Evolutionary conservation across 2,329 filamentous ascomycete genomes (phyloP).

Genomic region (Daldinia sp.): DNA sequence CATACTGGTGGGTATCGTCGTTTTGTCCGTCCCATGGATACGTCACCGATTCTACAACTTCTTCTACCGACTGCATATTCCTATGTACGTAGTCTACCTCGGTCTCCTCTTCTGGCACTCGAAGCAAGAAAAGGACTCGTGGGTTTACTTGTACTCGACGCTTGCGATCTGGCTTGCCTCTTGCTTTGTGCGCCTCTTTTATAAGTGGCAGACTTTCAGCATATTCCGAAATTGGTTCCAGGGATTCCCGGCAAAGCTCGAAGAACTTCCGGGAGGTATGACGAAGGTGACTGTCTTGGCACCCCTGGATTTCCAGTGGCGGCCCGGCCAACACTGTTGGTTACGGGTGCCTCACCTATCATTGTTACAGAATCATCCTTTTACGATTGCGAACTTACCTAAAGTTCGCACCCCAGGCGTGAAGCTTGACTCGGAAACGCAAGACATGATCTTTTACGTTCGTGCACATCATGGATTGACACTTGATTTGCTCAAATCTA

Average conservation of each 20-base stretch:
- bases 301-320: conserved; percentile 27
- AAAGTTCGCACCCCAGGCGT: neutral
- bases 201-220: conserved; percentile 35
- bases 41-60: conserved; percentile 34
- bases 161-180: conserved; percentile 32
- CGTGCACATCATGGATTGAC: conserved; percentile 33
- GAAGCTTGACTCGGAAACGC: conserved; percentile 8
- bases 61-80: conserved; percentile 33
- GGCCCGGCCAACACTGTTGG: conserved; percentile 30
- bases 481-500: conserved; percentile 27
- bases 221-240: conserved; percentile 34
- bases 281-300: conserved; percentile 30
- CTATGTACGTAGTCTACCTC: conserved; percentile 31
- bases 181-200: conserved; percentile 26
- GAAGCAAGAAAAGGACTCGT: conserved; percentile 25
- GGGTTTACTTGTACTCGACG: conserved; percentile 30
- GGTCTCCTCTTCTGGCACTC: conserved; percentile 35
- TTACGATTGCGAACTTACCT: conserved; percentile 29
- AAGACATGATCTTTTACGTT: conserved; percentile 32
- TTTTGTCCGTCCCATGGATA: conserved; percentile 33
- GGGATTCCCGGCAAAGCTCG: conserved; percentile 24
- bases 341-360: conserved; percentile 28
- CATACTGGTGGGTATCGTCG: conserved; percentile 31
- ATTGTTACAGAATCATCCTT: conserved; percentile 29
- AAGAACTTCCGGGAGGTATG: conserved; percentile 30